These are phyloP conservation scores for Cladophialophora exuberans DNA, from an alignment of 2,329 filamentous ascomycete genomes.

Conservation along the genomic window DNA sequence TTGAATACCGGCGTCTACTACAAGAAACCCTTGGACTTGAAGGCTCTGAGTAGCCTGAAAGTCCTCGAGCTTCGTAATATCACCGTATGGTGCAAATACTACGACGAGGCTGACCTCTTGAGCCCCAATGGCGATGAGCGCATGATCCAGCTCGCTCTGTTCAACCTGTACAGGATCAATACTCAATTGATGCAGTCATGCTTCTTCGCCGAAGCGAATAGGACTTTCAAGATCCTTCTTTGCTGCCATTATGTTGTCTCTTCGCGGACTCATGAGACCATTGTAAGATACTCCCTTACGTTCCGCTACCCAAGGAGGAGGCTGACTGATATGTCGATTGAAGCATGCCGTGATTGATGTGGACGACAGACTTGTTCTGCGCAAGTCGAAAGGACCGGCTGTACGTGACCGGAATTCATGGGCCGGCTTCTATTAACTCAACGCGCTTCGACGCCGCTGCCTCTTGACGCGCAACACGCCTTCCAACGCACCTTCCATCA, in stretches of 20 bases:
- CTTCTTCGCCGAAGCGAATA: background rate
- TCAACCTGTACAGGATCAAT: constrained; percentile 23
- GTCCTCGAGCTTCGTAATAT: background rate
- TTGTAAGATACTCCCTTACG: constrained; percentile 17
- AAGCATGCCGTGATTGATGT: constrained; percentile 1
- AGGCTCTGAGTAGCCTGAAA: background rate
- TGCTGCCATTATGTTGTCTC: constrained; percentile 24
- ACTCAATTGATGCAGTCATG: background rate
- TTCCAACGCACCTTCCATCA: no score
- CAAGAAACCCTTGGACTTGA: background rate
- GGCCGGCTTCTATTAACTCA: background rate
- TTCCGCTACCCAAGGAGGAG: background rate
- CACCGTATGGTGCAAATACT: background rate
- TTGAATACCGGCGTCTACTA: background rate
- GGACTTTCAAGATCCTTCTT: constrained; percentile 20
- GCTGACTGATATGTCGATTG: background rate
- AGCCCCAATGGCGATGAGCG: constrained; percentile 13
- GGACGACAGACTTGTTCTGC: background rate
- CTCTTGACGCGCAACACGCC: no score
- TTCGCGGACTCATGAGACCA: constrained; percentile 17
- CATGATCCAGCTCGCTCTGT: constrained; percentile 24
- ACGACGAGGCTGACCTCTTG: background rate
- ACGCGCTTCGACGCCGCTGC: no score
- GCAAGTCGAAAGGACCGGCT: background rate
- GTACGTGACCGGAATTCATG: background rate